Evolutionary conservation across 148 eudicot genomes (phyloP).

Genomic region (Beta vulgaris): DNA sequence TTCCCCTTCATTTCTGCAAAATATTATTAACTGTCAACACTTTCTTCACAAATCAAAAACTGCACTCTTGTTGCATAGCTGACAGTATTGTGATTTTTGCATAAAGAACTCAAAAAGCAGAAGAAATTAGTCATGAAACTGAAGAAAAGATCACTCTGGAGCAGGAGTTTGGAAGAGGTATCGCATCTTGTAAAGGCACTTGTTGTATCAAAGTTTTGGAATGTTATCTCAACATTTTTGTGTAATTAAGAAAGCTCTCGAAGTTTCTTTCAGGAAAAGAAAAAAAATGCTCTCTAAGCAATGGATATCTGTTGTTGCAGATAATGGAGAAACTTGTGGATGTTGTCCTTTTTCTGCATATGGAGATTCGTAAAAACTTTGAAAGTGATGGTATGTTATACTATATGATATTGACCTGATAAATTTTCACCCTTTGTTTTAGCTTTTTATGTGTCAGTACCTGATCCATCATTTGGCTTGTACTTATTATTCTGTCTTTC

Average conservation of each 20-base stretch:
- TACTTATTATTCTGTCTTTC: background rate
- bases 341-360: slow-evolving; percentile 37
- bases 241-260: background rate
- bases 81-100: slow-evolving; percentile 25
- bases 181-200: background rate
- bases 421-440: background rate
- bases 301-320: slow-evolving; percentile 23
- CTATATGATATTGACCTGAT: slow-evolving; percentile 1
- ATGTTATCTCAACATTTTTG: background rate
- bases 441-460: background rate
- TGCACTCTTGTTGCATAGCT: slow-evolving; percentile 21
- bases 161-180: slow-evolving; percentile 53
- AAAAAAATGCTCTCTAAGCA: slow-evolving; percentile 12
- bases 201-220: background rate
- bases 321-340: slow-evolving; percentile 48
- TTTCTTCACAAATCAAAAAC: background rate
- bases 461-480: background rate
- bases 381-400: slow-evolving; percentile 32
- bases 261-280: no score
- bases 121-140: slow-evolving; percentile 39
- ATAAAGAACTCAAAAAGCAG: slow-evolving; percentile 41
- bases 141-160: slow-evolving; percentile 50
- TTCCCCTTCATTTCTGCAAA: background rate
- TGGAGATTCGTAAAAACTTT: slow-evolving; percentile 31
- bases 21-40: background rate